These are phyloP conservation scores for Syzygium grande DNA, from an alignment of 345 rosid species.

Conservation along the genomic window DNA sequence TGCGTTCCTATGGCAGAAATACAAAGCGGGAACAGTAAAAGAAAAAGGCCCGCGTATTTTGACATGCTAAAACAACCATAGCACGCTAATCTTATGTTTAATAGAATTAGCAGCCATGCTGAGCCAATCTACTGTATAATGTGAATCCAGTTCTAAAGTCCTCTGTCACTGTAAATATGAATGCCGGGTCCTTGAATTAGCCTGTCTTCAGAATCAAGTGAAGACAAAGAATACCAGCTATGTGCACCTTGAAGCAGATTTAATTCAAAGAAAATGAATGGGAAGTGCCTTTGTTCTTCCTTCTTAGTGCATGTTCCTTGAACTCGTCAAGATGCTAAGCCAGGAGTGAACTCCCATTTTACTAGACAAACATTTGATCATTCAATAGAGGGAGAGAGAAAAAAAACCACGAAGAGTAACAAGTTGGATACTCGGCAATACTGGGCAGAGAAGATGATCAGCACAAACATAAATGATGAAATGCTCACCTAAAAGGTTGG, in stretches of 20 bases:
- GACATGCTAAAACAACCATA: background rate
- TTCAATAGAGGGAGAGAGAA: background rate
- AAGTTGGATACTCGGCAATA: background rate
- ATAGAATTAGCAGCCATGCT: background rate
- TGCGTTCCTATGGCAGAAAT: background rate
- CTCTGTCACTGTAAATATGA: background rate
- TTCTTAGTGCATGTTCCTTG: background rate
- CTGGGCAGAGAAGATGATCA: background rate
- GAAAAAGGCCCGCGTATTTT: background rate
- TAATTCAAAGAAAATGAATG: background rate
- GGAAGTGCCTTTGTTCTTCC: background rate
- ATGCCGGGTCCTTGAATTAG: background rate
- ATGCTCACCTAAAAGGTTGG: background rate
- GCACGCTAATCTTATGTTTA: background rate
- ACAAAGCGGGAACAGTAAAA: background rate
- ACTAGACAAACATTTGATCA: background rate
- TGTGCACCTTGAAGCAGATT: background rate
- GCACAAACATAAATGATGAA: background rate
- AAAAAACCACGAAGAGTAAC: background rate
- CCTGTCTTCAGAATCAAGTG: background rate
- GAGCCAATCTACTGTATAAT: background rate
- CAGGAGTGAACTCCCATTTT: background rate
- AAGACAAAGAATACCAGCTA: background rate
- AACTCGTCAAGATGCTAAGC: background rate
- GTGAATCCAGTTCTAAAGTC: background rate